Percentiles rank a stretch among this genome's conserved stretches.
These are phyloP conservation scores for Phytophthora tubulina DNA, from an alignment of 352 stramenopile species.

Conservation along the genomic window DNA sequence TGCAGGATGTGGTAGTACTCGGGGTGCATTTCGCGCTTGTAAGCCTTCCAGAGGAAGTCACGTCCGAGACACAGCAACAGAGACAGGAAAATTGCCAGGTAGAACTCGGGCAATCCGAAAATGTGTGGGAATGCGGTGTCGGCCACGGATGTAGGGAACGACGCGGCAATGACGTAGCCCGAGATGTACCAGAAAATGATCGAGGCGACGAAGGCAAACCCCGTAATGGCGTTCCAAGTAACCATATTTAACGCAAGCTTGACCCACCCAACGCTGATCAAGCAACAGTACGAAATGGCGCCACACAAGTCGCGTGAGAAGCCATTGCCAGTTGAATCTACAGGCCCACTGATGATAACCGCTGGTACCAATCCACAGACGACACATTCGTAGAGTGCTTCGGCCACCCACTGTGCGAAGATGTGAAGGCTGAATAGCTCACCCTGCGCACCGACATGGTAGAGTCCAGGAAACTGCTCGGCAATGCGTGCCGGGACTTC, in stretches of 20 bases:
- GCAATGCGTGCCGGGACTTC: constrained; percentile 77
- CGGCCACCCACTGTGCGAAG: constrained; percentile 82
- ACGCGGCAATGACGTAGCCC: constrained; percentile 67
- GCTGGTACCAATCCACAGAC: constrained; percentile 78
- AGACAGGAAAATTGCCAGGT: constrained; percentile 76
- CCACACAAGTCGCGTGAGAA: constrained; percentile 79
- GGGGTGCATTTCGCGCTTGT: constrained; percentile 83
- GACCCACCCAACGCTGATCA: constrained; percentile 83
- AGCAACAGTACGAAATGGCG: constrained; percentile 78
- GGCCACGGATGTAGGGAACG: constrained; percentile 62
- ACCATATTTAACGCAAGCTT: constrained; percentile 90
- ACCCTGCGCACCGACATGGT: constrained; percentile 79
- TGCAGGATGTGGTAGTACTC: constrained; percentile 92
- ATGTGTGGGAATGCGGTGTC: constrained; percentile 86
- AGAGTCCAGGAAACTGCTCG: constrained; percentile 83
- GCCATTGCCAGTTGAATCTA: constrained; percentile 69
- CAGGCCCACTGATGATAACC: constrained; percentile 58
- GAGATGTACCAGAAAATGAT: constrained; percentile 84
- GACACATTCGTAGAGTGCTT: constrained; percentile 81
- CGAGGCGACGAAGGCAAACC: constrained; percentile 63
- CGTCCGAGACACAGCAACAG: constrained; percentile 78
- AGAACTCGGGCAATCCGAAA: constrained; percentile 79
- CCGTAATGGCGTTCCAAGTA: constrained; percentile 78
- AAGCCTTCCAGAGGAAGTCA: constrained; percentile 88
- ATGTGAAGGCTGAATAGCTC: constrained; percentile 87